Base-by-base conservation (phyloP, 2,329 filamentous ascomycete genomes). In the Aspergillus brasiliensis region DNA sequence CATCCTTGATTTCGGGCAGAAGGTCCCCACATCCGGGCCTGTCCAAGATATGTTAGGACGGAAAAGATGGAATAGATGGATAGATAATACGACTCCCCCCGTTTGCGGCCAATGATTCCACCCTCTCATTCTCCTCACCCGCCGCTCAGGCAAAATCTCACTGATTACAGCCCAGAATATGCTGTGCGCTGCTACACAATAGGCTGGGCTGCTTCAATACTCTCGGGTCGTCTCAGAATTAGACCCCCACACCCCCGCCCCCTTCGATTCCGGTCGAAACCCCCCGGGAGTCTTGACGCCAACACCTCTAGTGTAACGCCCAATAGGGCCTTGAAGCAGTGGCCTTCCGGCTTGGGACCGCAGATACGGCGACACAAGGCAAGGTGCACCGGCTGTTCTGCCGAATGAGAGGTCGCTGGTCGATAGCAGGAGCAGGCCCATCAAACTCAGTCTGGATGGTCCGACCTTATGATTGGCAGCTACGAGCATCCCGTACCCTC, bases 291-390 rank as follows among this genome's bases (percentile, higher is more conserved):
- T 54, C 38, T 54, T 46, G 17, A 46, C n/a, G 52, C 52, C 38
- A 55, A 17, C 17, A 61, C 37, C 53, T 28, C 57, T 56, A 15
- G 57, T 38, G 23, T 55, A 48, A 57, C 51, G 44, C 40, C 64
- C 66, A 68, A 68, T 68, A 49, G 62, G 63, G 55, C 38, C 54
- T 51, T 19, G 31, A 57, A 57, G 56, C 56, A 49, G 47, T 47
- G 34, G 51, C 56, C 51, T 56, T 55, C 61, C 53, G 54, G 58
- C 62, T 63, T 59, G 59, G 61, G 61, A 62, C 60, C 60, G 52
- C 31, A 21, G 19, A 40, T 21, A 55, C 11, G 38, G 55, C 47
- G 25, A 55, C 57, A 60, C 58, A 62, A 48, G 61, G 47, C 58
- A 56, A 42, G 58, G 46, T 46, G 52, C 28, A 40, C 17, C 27